Percentiles rank a stretch among this genome's conserved stretches.
Evolutionary conservation across 768 basidiomycete species (phyloP).

Genomic region (Agrocybe chaxingu): DNA sequence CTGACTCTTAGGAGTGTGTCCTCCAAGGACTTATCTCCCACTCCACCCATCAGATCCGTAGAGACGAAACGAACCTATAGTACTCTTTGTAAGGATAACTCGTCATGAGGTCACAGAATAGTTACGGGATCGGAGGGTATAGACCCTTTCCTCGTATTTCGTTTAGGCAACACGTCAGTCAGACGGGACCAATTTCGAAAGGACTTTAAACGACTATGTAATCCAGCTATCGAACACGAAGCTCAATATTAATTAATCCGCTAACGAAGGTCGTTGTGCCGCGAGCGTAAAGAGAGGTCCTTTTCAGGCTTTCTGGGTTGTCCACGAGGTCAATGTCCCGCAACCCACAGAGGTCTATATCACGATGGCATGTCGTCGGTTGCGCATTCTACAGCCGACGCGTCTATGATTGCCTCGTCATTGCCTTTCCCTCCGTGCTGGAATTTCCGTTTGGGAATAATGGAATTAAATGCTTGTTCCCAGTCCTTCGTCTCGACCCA

Average conservation of each 20-base stretch:
- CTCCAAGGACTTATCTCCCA: not conserved
- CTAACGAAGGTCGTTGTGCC: not conserved
- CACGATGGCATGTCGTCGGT: constrained; percentile 1
- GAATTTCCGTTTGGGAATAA: constrained; percentile 92
- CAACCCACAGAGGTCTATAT: too few species aligned
- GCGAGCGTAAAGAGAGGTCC: not conserved
- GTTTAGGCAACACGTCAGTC: too few species aligned
- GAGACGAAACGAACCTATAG: not conserved
- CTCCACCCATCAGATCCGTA: not conserved
- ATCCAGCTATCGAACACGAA: too few species aligned
- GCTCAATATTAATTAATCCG: too few species aligned
- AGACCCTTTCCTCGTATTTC: too few species aligned
- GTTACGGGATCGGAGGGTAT: too few species aligned
- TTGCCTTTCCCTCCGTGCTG: constrained; percentile 37
- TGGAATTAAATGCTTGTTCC: constrained; percentile 82
- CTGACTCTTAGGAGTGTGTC: not conserved
- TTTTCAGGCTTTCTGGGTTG: too few species aligned
- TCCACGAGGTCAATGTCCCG: too few species aligned
- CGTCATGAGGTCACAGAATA: not conserved
- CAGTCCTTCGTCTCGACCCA: constrained; percentile 88
- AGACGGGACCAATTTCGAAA: too few species aligned
- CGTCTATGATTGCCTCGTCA: constrained; percentile 16
- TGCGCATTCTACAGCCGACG: constrained; percentile 15
- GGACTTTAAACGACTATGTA: too few species aligned
- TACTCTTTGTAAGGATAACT: not conserved